Evolutionary conservation across 228 moss, liverwort and hornwort genomes (phyloP).

Genomic region (Sphagnum magellanicum): DNA sequence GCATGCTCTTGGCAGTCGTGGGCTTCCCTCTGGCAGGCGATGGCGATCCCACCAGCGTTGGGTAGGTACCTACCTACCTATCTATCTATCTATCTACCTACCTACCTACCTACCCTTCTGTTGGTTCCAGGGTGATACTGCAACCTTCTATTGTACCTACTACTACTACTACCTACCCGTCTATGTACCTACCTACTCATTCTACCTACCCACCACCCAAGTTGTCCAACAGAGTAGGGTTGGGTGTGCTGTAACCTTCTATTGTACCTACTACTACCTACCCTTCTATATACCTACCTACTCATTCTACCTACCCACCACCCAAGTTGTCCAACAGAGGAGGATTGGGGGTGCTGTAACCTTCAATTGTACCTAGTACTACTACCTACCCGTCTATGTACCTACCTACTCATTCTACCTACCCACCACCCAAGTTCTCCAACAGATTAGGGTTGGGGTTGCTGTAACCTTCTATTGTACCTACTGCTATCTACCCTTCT

Average conservation of each 20-base stretch:
- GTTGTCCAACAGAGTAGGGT: not conserved
- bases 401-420: not conserved
- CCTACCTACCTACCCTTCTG: not conserved
- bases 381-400: not conserved
- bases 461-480: too few species aligned
- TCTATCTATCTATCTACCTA: too few species aligned
- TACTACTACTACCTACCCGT: not conserved
- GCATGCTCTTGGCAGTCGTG: conserved; percentile 32
- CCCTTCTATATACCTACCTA: too few species aligned
- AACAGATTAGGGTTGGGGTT: not conserved
- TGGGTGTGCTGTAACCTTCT: not conserved
- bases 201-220: not conserved
- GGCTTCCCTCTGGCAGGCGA: conserved; percentile 68
- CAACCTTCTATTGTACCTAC: not conserved
- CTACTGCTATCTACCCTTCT: too few species aligned
- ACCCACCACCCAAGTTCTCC: not conserved
- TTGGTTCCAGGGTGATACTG: not conserved
- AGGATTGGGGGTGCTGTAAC: not conserved
- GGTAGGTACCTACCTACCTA: conserved; percentile 17
- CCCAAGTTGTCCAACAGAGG: too few species aligned
- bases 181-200: not conserved
- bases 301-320: too few species aligned
- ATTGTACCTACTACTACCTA: too few species aligned
- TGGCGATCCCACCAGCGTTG: conserved; percentile 42
- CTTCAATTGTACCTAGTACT: not conserved